Evolutionary conservation across 1,284 basidiomycete genomes (phyloP), one percentile per base, ranked within the genome.

Genomic region (Cystobasidium slooffiae): DNA sequence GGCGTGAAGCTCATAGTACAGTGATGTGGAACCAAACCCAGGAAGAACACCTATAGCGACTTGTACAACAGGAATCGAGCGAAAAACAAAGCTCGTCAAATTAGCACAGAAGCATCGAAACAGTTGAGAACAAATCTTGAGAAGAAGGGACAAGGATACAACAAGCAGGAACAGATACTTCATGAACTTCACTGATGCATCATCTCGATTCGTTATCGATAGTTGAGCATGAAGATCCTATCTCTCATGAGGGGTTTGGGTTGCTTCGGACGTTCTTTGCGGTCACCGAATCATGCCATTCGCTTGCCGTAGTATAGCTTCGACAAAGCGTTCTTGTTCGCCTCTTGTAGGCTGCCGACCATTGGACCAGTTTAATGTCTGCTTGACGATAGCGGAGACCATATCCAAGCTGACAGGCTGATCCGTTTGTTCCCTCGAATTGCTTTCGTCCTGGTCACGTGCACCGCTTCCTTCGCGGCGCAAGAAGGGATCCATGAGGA

Each of bases 401-500:
- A 72, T 12, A 49, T 63, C 56, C 44, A 52, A 39, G 24, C 51
- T 66, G 58, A 64, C 22, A 37, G 37, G 46, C 24, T 41, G 43
- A 31, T 75, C 72, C 31, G 20, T 31, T 10, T n/a, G 12, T 2
- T 20, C 24, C 4, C 39, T 22, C 14, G 55, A 51, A 6, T 18
- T 16, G 61, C 41, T 46, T 37, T 37, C 47, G 18, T 39, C 49
- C 12, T 18, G 20, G 43, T 56, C 61, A 22, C 62, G 43, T 47
- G 56, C 24, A 14, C 31, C 39, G 43, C 64, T 47, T 12, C 67
- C 67, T 56, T 76, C 75, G 22, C 47, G 49, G 10, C 65, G 80
- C 72, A 85, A 78, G 75, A 84, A 85, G 46, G 83, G 82, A 77
- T 85, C 83, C 24, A 79, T 69, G 31, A 86, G 77, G 58, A 86